Evolutionary conservation across 1,284 basidiomycete genomes (phyloP).

Genomic region (Trametes hirsuta): DNA sequence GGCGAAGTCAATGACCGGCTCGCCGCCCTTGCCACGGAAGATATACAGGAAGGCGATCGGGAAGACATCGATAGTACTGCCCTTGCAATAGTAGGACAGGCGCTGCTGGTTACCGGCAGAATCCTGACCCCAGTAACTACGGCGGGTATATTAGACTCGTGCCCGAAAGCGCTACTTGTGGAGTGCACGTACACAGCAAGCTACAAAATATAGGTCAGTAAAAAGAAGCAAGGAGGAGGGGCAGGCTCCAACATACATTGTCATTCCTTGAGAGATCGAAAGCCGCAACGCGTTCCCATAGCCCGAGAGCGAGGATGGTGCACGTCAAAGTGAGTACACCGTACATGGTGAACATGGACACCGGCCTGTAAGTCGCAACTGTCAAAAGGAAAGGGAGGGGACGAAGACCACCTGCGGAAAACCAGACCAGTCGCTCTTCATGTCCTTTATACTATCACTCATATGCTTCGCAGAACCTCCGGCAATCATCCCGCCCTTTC

Average conservation of each 20-base stretch:
- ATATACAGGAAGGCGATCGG: conserved; percentile 61
- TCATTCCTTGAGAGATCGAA: conserved; percentile 35
- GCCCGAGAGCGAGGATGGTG: conserved; percentile 25
- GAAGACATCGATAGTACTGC: conserved; percentile 52
- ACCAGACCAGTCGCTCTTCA: not conserved
- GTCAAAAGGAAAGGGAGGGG: conserved; percentile 1
- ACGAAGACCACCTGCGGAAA: conserved; percentile 4
- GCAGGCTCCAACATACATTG: conserved; percentile 29
- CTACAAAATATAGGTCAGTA: conserved; percentile 14
- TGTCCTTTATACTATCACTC: conserved; percentile 6
- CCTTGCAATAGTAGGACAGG: conserved; percentile 51
- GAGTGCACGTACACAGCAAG: conserved; percentile 28
- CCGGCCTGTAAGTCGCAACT: conserved; percentile 14
- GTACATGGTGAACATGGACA: conserved; percentile 14
- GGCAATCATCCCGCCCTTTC: conserved; percentile 20
- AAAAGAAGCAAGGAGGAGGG: not conserved
- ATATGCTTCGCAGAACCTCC: conserved; percentile 6
- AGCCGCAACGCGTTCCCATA: conserved; percentile 24
- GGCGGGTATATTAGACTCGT: not conserved
- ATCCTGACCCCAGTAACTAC: conserved; percentile 50
- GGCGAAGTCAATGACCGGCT: conserved; percentile 60
- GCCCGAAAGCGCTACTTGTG: not conserved
- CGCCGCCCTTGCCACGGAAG: conserved; percentile 53
- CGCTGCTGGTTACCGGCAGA: conserved; percentile 50
- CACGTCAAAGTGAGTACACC: conserved; percentile 20